Percentiles rank a stretch among this genome's conserved stretches.
Conservation (phyloP, 2,329 filamentous ascomycete genomes). For the Huntiella decipiens region DNA sequence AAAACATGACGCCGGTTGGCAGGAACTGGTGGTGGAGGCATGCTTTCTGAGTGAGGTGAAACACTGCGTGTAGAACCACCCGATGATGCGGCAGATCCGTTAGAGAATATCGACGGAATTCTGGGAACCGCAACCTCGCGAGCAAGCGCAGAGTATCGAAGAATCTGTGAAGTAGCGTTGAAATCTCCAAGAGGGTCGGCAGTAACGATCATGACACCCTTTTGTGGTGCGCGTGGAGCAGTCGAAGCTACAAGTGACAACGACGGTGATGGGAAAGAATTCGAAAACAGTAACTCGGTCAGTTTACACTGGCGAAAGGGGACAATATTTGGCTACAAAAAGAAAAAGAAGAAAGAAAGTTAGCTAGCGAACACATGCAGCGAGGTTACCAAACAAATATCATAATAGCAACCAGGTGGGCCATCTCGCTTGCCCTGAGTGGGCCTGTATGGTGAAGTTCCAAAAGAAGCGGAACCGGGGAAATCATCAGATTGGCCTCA, state of each 20-base stretch:
- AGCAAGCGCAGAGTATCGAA: constrained; percentile 83
- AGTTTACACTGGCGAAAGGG: constrained; percentile 72
- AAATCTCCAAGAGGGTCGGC: constrained; percentile 86
- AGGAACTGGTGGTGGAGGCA: constrained; percentile 5
- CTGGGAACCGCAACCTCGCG: constrained; percentile 84
- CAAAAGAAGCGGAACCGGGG: too few relatives aligned
- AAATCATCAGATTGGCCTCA: background rate
- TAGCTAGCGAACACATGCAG: background rate
- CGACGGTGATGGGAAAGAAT: constrained; percentile 55
- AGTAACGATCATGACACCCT: constrained; percentile 88
- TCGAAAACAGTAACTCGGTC: constrained; percentile 72
- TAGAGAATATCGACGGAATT: constrained; percentile 53
- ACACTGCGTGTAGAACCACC: constrained; percentile 1
- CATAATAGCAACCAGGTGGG: too few relatives aligned
- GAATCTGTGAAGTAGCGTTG: constrained; percentile 89
- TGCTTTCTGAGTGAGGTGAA: background rate
- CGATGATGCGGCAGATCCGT: background rate
- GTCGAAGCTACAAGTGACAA: constrained; percentile 22
- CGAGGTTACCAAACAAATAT: too few relatives aligned
- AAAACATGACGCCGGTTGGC: constrained; percentile 4
- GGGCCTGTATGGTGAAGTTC: too few relatives aligned
- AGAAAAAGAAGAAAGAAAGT: background rate
- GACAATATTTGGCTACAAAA: constrained; percentile 44
- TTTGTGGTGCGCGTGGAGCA: constrained; percentile 50
- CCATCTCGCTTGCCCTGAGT: too few relatives aligned